Evolutionary conservation across 768 basidiomycete species (phyloP).

Genomic region (Ramaria sp.): DNA sequence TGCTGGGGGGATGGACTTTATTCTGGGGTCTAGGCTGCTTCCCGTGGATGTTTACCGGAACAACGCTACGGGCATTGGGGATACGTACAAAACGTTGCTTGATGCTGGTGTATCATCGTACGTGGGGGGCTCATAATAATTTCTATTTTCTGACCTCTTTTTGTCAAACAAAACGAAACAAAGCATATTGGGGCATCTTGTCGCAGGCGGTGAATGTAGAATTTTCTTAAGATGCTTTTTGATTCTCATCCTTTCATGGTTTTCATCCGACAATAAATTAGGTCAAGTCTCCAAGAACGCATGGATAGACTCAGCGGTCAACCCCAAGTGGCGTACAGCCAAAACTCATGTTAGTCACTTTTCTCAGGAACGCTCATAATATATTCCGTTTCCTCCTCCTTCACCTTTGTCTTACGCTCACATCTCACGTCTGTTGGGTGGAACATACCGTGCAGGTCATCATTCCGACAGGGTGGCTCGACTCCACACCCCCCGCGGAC

Average conservation of each 20-base stretch:
- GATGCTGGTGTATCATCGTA: not conserved
- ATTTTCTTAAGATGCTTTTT: not conserved
- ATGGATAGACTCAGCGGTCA: conserved; percentile 21
- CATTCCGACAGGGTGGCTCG: not conserved
- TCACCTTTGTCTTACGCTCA: too few relatives aligned
- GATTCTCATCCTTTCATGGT: not conserved
- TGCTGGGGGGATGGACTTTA: not conserved
- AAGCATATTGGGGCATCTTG: conserved; percentile 9
- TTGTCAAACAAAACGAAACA: not conserved
- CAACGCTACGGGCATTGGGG: conserved; percentile 1
- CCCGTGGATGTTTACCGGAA: conserved; percentile 4
- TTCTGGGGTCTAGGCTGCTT: conserved; percentile 9
- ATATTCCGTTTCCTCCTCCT: too few relatives aligned
- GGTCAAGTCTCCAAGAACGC: conserved; percentile 26
- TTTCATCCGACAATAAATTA: too few relatives aligned
- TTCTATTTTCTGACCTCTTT: not conserved
- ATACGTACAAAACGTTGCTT: not conserved
- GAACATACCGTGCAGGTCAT: not conserved
- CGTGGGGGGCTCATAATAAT: not conserved
- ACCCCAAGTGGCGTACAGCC: conserved; percentile 27
- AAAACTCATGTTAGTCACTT: conserved; percentile 23
- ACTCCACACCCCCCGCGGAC: not conserved
- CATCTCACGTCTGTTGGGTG: not conserved
- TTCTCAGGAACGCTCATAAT: not conserved
- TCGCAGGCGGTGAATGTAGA: conserved; percentile 11